Evolutionary conservation across 805 yeast species (phyloP), one percentile per base, ranked within the genome.

Genomic region (Schwanniomyces yamadae): DNA sequence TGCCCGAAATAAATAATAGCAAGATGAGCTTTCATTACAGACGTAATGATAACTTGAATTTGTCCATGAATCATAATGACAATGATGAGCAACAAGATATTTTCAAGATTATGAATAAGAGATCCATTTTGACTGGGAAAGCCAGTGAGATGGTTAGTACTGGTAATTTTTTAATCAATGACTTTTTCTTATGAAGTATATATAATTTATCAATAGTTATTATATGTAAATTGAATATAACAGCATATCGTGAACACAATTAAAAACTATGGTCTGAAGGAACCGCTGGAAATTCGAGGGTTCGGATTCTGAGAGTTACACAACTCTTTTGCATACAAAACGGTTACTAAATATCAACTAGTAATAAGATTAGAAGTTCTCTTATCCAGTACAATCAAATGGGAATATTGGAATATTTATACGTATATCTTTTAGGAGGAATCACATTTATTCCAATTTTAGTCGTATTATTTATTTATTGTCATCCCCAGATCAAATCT

Each of bases 371-470:
- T n/a, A n/a, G n/a, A n/a, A n/a, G n/a, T n/a, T n/a, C n/a, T 24
- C 15, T 24, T 10, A 13, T 11, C 25, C 13, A 11, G n/a, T 4
- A 27, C 20, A 16, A 28, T 19, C 11, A 19, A 19, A 35, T 46
- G 50, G 38, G 39, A 10, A 24, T 44, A 5, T 26, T 44, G n/a
- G 42, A 37, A n/a, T 59, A 69, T 28, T 25, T 80, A 0, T 46
- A 66, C 13, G 64, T 73, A 0, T 88, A 87, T 53, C 33, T 87
- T 2, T 28, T 84, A 3, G 97, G 97, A 5, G 96, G 96, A 0
- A 33, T 88, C 6, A 87, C 96, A 0, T 77, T 90, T 43, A 57
- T 87, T 15, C 96, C 95, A 1, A 41, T 82, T 23, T 39, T 77
- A 1, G 23, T 79, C 0, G 20, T 70, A 2, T 48, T 54, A 1